Percentiles rank a stretch among this genome's conserved stretches.
These are phyloP conservation scores for Silene latifolia DNA, from an alignment of 148 eudicot genomes.

Conservation along the genomic window DNA sequence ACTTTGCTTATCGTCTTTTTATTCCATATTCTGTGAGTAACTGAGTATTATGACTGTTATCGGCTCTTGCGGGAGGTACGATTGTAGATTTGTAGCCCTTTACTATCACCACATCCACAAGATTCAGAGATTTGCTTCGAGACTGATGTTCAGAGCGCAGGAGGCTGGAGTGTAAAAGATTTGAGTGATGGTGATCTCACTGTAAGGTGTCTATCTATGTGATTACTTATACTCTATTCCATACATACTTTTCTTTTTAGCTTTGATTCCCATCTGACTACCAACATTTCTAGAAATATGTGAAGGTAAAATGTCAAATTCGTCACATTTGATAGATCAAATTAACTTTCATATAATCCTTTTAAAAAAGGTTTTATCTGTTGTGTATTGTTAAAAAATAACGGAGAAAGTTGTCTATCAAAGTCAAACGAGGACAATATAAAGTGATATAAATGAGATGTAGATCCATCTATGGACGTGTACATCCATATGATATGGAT, in stretches of 20 bases:
- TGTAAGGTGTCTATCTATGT: background rate
- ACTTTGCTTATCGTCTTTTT: background rate
- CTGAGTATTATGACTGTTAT: background rate
- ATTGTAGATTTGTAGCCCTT: constrained; percentile 38
- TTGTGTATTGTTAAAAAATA: too few relatives aligned
- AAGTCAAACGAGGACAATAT: background rate
- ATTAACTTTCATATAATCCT: background rate
- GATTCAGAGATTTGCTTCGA: constrained; percentile 53
- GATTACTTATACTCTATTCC: too few relatives aligned
- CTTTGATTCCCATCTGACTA: background rate
- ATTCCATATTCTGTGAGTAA: background rate
- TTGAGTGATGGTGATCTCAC: too few relatives aligned
- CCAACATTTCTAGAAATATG: background rate
- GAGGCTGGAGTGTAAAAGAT: constrained; percentile 14
- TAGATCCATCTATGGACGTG: too few relatives aligned
- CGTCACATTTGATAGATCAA: background rate
- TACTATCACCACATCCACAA: constrained; percentile 40
- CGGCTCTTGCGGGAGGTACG: background rate
- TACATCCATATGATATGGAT: too few relatives aligned
- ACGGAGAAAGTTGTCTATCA: background rate
- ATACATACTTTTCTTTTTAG: too few relatives aligned
- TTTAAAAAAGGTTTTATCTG: too few relatives aligned
- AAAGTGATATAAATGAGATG: too few relatives aligned
- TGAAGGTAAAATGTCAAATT: background rate
- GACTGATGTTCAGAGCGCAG: constrained; percentile 36